These are phyloP conservation scores for Nyssa sinensis DNA, from an alignment of 148 eudicot genomes.

Conservation along the genomic window DNA sequence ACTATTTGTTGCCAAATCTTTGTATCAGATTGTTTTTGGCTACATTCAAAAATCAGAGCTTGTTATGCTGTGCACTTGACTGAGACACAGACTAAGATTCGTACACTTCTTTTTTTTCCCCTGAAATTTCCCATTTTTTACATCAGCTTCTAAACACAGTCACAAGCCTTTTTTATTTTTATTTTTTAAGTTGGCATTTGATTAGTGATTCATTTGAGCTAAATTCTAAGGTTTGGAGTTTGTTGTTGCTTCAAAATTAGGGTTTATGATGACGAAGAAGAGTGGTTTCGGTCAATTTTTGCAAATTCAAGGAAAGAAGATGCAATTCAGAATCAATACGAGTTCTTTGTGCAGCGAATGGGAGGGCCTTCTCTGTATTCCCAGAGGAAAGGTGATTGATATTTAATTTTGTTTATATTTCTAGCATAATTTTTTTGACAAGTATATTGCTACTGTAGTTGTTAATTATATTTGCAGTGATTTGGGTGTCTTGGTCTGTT, in stretches of 20 bases:
- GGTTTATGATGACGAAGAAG: slow-evolving; percentile 93
- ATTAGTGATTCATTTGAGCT: slow-evolving; percentile 1
- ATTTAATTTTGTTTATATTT: neutral
- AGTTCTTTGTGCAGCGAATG: slow-evolving; percentile 95
- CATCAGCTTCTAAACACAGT: too few relatives aligned
- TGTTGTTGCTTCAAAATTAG: slow-evolving; percentile 30
- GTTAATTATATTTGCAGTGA: neutral
- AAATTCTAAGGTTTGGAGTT: neutral
- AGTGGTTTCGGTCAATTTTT: slow-evolving; percentile 91
- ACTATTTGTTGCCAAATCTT: too few relatives aligned
- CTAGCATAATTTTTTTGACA: neutral
- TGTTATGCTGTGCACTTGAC: too few relatives aligned
- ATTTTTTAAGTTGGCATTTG: neutral
- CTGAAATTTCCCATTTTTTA: too few relatives aligned
- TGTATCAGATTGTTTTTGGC: neutral
- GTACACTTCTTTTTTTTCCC: too few relatives aligned
- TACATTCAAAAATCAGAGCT: too few relatives aligned
- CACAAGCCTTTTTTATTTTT: neutral
- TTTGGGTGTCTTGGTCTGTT: too few relatives aligned
- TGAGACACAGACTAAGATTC: too few relatives aligned
- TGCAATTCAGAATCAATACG: slow-evolving; percentile 90
- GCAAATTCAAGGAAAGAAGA: slow-evolving; percentile 86
- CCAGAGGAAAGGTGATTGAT: slow-evolving; percentile 68
- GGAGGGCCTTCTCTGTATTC: slow-evolving; percentile 83
- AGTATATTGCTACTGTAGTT: too few relatives aligned